Evolutionary conservation across 2,329 filamentous ascomycete species (phyloP), one percentile per base, ranked within the genome.

Genomic region (Mariannaea sp.): DNA sequence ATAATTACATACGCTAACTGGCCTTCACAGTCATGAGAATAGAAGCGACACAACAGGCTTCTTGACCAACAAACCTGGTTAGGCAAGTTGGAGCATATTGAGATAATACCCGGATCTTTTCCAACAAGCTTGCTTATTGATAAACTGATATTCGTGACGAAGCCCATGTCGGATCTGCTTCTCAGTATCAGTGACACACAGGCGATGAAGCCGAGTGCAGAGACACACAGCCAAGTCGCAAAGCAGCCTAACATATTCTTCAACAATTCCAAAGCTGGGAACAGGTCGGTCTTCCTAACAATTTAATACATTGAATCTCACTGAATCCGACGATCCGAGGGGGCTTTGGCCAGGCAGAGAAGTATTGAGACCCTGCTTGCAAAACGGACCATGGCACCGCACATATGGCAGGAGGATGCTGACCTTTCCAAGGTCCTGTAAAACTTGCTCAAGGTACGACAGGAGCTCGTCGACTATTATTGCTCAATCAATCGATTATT

Each of bases 1-100:
- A 74, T 76, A 0, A 72, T 73, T 13, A 73, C 80, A 16, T 80
- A 80, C 60, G n/a, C n/a, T n/a, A n/a, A 79, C 77, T 0, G 77
- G 78, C 3, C 66, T 78, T 0, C 77, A 80, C 47, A 78, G 76
- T 0, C 77, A 77, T 49, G 62, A 80, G 48, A 80, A 75, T 44
- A 77, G 58, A 1, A 57, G 77, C 1, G 79, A 80, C 42, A 78
- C 1, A 79, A 80, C 42, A 78, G 77, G 1, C 70, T 79, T 4
- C 65, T 68, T 5, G 64, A 65, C 19, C 65, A 68, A 8, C 56
- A 61, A 36, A 69, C 73, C 53, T 74, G 77, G 52, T 80, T 81
- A 43, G 63, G 69, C 55, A 80, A 75, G 0, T 75, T 73, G 52
- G 70, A 76, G 36, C 65, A 76, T 53, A 64, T 80, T 22, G 70